These are phyloP conservation scores for Penicillium bovifimosum DNA, from an alignment of 495 filamentous ascomycete species.

Conservation along the genomic window DNA sequence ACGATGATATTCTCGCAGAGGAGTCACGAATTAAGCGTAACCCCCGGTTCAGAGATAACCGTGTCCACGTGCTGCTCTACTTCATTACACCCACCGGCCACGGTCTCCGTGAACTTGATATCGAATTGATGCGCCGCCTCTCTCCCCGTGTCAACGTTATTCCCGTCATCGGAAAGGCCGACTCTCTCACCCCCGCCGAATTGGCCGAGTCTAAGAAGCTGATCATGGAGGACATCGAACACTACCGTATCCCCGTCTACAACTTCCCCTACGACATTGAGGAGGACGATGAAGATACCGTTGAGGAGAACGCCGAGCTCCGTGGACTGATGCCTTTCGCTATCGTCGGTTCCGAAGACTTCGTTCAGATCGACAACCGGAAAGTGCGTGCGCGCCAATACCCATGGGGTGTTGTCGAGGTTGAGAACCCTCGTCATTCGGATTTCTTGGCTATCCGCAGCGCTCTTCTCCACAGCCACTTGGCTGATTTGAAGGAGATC, in stretches of 20 bases:
- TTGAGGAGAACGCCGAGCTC: constrained; percentile 97
- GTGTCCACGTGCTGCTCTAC: constrained; percentile 95
- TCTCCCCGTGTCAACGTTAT: constrained; percentile 98
- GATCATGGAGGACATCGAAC: constrained; percentile 99
- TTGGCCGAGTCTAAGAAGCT: constrained; percentile 98
- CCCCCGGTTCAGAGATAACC: constrained; percentile 96
- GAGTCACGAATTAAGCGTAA: constrained; percentile 99
- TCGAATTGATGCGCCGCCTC: constrained; percentile 98
- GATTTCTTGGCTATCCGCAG: constrained; percentile 97
- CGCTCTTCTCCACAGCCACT: constrained; percentile 91
- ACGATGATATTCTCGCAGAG: constrained; percentile 97
- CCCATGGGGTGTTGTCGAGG: constrained; percentile 97
- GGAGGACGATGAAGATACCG: constrained; percentile 98
- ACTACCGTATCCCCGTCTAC: constrained; percentile 99
- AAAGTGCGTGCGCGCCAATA: constrained; percentile 93
- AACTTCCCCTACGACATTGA: constrained; percentile 99
- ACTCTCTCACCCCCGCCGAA: constrained; percentile 93
- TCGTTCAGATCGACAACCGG: constrained; percentile 86
- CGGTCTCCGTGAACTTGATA: constrained; percentile 96
- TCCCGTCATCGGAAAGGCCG: constrained; percentile 96
- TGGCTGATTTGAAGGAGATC: constrained; percentile 98
- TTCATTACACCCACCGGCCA: constrained; percentile 99
- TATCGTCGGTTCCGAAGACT: constrained; percentile 94
- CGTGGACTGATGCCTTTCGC: constrained; percentile 97
- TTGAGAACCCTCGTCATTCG: constrained; percentile 97